Evolutionary conservation across 352 stramenopile genomes (phyloP).

Genomic region (Pythium biforme): DNA sequence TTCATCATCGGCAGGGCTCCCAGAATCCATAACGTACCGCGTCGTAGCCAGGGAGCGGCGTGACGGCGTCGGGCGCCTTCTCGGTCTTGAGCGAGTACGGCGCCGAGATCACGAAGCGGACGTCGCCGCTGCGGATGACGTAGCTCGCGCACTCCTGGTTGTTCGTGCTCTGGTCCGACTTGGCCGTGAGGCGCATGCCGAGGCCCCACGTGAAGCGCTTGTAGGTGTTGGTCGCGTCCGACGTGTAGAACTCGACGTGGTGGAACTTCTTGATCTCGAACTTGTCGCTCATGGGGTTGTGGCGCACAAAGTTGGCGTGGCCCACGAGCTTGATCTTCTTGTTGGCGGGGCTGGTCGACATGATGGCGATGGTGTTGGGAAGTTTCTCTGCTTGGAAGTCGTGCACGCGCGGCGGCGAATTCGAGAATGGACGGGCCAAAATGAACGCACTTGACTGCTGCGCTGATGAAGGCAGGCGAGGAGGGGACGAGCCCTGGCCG

Average conservation of each 20-base stretch:
- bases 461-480: background rate
- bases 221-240: slow-evolving; percentile 72
- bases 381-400: background rate
- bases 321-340: slow-evolving; percentile 72
- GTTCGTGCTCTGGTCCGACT: slow-evolving; percentile 86
- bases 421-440: slow-evolving; percentile 20
- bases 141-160: slow-evolving; percentile 87
- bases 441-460: background rate
- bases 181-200: slow-evolving; percentile 77
- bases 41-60: slow-evolving; percentile 66
- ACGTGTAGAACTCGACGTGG: slow-evolving; percentile 85
- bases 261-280: slow-evolving; percentile 83
- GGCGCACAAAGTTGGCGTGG: slow-evolving; percentile 71
- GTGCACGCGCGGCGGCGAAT: slow-evolving; percentile 22
- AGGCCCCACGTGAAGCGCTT: slow-evolving; percentile 84
- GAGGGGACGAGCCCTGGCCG: background rate
- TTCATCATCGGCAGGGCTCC: too few species aligned
- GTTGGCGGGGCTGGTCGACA: slow-evolving; percentile 19
- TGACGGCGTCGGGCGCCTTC: slow-evolving; percentile 49
- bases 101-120: slow-evolving; percentile 88
- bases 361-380: background rate
- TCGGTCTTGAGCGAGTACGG: slow-evolving; percentile 77
- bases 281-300: slow-evolving; percentile 74
- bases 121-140: slow-evolving; percentile 75
- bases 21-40: slow-evolving; percentile 18